Percentiles rank a stretch among this genome's conserved stretches.
phyloP scores from a whole-genome alignment of 768 basidiomycete species.

The Sporobolomyces roseus region DNA sequence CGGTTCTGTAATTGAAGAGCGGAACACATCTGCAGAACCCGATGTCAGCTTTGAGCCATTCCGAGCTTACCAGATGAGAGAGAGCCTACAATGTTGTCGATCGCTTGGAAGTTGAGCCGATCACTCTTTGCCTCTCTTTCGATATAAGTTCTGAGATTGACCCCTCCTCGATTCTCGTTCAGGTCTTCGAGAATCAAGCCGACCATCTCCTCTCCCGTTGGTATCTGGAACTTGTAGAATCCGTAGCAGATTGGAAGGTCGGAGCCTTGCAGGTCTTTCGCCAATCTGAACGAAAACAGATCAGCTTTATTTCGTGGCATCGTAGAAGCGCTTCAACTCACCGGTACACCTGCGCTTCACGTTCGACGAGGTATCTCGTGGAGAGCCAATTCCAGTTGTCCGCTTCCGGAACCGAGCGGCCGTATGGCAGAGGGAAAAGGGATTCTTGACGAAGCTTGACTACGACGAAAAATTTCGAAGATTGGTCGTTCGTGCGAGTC shows the following conservation, averaged over 20 bases:
- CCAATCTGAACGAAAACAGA: background rate
- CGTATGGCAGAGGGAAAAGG: background rate
- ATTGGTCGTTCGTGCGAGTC: background rate
- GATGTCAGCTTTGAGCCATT: background rate
- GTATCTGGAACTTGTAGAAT: slow-evolving; percentile 9
- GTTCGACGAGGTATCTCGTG: background rate
- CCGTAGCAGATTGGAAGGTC: slow-evolving; percentile 31
- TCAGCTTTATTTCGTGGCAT: background rate
- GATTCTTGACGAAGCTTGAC: slow-evolving; percentile 19
- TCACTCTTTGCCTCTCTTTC: background rate
- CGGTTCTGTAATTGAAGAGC: background rate
- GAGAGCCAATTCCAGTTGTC: background rate
- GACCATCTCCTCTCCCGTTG: background rate
- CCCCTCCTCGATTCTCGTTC: background rate
- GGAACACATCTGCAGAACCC: background rate
- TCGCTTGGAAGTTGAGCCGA: background rate
- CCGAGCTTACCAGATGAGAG: background rate
- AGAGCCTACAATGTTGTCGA: background rate
- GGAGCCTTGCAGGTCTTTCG: background rate
- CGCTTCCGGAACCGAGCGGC: background rate
- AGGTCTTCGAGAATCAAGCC: slow-evolving; percentile 27
- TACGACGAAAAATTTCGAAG: background rate
- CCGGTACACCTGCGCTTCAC: background rate
- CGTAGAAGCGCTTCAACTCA: background rate
- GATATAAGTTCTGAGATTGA: background rate